phyloP scores from a whole-genome alignment of 305 asterid species.

The Withania somnifera region DNA sequence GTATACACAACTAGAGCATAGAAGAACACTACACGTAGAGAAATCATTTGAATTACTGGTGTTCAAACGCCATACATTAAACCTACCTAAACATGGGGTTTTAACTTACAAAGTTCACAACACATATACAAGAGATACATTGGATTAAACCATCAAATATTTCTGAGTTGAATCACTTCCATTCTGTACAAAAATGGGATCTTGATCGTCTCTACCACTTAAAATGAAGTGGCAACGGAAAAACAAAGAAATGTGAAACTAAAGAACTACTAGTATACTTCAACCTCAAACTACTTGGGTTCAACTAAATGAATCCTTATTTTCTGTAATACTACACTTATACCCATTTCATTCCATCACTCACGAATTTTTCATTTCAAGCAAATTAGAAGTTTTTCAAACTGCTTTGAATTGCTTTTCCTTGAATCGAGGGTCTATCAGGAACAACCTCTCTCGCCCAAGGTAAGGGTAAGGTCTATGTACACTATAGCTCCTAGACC shows the following conservation, averaged over 20 bases:
- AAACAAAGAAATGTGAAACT: not conserved
- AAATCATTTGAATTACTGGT: not conserved
- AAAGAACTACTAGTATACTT: not conserved
- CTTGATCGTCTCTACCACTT: not conserved
- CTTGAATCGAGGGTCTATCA: too few species aligned
- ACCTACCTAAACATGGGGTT: not conserved
- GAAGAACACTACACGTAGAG: not conserved
- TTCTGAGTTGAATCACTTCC: not conserved
- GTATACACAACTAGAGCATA: not conserved
- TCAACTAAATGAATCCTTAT: not conserved
- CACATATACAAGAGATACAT: not conserved
- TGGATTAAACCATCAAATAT: not conserved
- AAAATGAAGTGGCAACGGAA: not conserved
- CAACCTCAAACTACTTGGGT: not conserved
- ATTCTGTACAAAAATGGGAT: not conserved
- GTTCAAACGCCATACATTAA: not conserved
- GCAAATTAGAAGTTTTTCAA: not conserved
- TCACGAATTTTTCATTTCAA: not conserved
- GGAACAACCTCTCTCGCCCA: too few species aligned
- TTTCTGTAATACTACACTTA: not conserved
- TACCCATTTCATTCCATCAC: not conserved
- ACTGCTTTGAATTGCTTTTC: not conserved
- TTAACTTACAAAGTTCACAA: not conserved
- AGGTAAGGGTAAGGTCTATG: too few species aligned
- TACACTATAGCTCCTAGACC: too few species aligned